Percentiles rank a stretch among this genome's conserved stretches.
These are phyloP conservation scores for Chiua virens DNA, from an alignment of 768 basidiomycete species.

Conservation along the genomic window DNA sequence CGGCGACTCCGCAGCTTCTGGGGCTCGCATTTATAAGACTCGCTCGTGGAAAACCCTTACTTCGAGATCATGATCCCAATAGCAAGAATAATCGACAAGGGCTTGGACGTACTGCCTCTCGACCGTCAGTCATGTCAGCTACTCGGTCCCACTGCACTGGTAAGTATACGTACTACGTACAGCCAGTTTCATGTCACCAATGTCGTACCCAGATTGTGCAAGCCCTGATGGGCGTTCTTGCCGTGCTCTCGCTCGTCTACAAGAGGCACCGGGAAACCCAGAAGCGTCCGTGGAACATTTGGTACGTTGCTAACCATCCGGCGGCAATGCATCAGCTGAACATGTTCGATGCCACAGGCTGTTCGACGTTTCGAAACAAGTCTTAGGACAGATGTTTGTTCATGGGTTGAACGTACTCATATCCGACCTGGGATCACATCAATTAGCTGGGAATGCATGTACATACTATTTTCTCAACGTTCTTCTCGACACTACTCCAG, in stretches of 20 bases:
- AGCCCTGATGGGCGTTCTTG: constrained; percentile 85
- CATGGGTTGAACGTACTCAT: constrained; percentile 78
- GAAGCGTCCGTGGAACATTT: constrained; percentile 90
- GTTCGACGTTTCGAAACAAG: constrained; percentile 93
- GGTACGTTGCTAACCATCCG: constrained; percentile 45
- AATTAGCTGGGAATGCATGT: constrained; percentile 80
- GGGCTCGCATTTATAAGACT: not conserved
- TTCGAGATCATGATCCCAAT: constrained; percentile 11
- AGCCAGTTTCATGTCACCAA: not conserved
- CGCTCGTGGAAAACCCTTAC: not conserved
- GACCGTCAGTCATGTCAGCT: constrained; percentile 46
- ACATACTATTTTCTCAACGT: constrained; percentile 92
- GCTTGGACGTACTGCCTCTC: constrained; percentile 33
- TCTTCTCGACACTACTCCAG: constrained; percentile 72
- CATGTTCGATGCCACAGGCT: constrained; percentile 48
- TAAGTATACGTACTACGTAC: constrained; percentile 19
- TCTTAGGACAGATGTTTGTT: constrained; percentile 81
- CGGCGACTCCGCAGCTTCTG: not conserved
- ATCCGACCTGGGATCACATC: constrained; percentile 71
- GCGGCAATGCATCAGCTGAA: constrained; percentile 3
- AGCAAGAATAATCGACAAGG: constrained; percentile 1
- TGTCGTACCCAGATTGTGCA: constrained; percentile 62
- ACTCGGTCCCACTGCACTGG: constrained; percentile 48
- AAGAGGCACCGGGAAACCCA: constrained; percentile 87
- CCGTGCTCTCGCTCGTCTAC: constrained; percentile 81